Conservation (phyloP, 805 yeast genomes). For the Debaryomyces hansenii region DNA sequence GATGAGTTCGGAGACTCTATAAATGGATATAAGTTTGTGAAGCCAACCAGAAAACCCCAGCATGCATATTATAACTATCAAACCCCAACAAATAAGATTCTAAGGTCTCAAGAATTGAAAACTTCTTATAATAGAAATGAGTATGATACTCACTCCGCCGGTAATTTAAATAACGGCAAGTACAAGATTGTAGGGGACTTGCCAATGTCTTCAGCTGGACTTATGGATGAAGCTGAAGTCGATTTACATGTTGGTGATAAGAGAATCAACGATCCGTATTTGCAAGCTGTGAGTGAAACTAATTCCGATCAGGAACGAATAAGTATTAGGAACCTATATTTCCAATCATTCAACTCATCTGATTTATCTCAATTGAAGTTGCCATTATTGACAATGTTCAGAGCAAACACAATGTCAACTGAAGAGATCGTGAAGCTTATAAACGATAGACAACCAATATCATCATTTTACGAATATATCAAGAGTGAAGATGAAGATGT, state of each 20-base stretch:
- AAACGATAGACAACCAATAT: slow-evolving; percentile 20
- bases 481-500: slow-evolving; percentile 12
- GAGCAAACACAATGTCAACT: slow-evolving; percentile 5
- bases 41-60: slow-evolving; percentile 15
- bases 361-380: slow-evolving; percentile 9
- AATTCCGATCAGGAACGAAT: slow-evolving; percentile 3
- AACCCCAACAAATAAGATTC: slow-evolving; percentile 19
- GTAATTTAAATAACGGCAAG: slow-evolving; percentile 5
- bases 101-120: slow-evolving; percentile 13
- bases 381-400: slow-evolving; percentile 16
- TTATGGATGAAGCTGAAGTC: slow-evolving; percentile 33
- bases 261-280: slow-evolving; percentile 35
- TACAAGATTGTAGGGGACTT: slow-evolving; percentile 32
- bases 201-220: slow-evolving; percentile 29
- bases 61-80: slow-evolving; percentile 15
- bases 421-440: slow-evolving; percentile 15
- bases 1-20: slow-evolving; percentile 36
- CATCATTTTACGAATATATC: slow-evolving; percentile 27
- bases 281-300: slow-evolving; percentile 5
- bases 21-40: slow-evolving; percentile 46
- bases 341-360: slow-evolving; percentile 11
- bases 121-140: slow-evolving; percentile 26
- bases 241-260: slow-evolving; percentile 38
- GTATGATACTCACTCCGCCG: slow-evolving; percentile 1
- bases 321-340: slow-evolving; percentile 12